Percentiles rank a stretch among this genome's conserved stretches.
Evolutionary conservation across 1,284 basidiomycete genomes (phyloP).

Genomic region (Vanrija sp.): DNA sequence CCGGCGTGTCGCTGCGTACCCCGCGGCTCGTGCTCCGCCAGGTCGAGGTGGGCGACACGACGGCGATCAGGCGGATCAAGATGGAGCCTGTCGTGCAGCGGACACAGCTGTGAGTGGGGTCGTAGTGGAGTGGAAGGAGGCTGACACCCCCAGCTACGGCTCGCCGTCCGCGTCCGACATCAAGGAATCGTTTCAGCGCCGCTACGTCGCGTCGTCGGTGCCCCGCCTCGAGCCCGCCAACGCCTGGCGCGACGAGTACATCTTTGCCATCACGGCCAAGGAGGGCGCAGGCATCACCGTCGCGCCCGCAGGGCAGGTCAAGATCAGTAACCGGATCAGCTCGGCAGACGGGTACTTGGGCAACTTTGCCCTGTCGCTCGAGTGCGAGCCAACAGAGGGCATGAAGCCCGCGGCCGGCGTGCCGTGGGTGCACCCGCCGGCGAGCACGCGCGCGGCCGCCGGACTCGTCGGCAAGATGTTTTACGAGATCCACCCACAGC

Average conservation of each 20-base stretch:
- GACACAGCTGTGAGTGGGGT: slow-evolving; percentile 38
- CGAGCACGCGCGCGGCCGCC: slow-evolving; percentile 14
- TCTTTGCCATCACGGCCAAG: slow-evolving; percentile 44
- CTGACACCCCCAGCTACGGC: slow-evolving; percentile 25
- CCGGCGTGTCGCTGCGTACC: slow-evolving; percentile 26
- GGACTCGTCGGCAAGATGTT: slow-evolving; percentile 35
- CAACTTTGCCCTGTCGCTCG: slow-evolving; percentile 39
- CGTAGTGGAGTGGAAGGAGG: background rate
- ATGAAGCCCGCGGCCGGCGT: slow-evolving; percentile 18
- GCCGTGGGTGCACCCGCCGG: slow-evolving; percentile 27
- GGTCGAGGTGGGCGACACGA: slow-evolving; percentile 30
- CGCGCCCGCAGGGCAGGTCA: slow-evolving; percentile 20
- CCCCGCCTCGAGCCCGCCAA: slow-evolving; percentile 5
- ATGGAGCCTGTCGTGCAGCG: slow-evolving; percentile 44
- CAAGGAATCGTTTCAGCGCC: slow-evolving; percentile 33
- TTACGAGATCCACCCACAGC: slow-evolving; percentile 46
- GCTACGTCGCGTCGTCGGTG: slow-evolving; percentile 26
- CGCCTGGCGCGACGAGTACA: slow-evolving; percentile 29
- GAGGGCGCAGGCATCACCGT: slow-evolving; percentile 19
- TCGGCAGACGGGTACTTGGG: slow-evolving; percentile 40
- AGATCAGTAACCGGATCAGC: slow-evolving; percentile 28
- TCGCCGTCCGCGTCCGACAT: slow-evolving; percentile 27
- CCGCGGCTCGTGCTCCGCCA: slow-evolving; percentile 32
- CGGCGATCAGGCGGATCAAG: slow-evolving; percentile 40
- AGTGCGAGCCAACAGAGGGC: background rate